Conservation (phyloP, 495 filamentous ascomycete genomes). For the Penicillium argentinense region DNA sequence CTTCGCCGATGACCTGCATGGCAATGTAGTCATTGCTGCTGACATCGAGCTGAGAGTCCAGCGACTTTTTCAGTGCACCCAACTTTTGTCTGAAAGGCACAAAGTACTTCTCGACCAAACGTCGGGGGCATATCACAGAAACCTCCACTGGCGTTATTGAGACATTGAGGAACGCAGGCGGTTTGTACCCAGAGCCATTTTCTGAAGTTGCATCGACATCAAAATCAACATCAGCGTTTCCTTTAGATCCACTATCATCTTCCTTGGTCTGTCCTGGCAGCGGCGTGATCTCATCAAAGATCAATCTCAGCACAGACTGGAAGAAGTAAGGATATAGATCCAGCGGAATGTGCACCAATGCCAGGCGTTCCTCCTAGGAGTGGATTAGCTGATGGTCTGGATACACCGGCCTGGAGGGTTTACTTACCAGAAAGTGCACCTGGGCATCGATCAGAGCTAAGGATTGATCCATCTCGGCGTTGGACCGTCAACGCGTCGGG, state of each 20-base stretch:
- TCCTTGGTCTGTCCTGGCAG: conserved; percentile 25
- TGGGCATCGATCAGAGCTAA: conserved; percentile 53
- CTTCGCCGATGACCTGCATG: conserved; percentile 83
- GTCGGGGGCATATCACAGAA: conserved; percentile 81
- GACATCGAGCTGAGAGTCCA: conserved; percentile 60
- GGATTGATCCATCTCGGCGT: conserved; percentile 40
- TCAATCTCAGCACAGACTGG: conserved; percentile 78
- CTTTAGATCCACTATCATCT: conserved; percentile 22
- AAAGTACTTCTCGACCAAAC: conserved; percentile 72
- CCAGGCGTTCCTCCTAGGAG: conserved; percentile 80
- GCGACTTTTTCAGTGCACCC: conserved; percentile 25
- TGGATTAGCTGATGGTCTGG: background rate
- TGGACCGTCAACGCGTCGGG: background rate
- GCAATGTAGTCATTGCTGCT: conserved; percentile 83
- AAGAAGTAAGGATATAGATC: conserved; percentile 77
- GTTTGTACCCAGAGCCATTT: conserved; percentile 37
- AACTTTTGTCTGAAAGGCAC: conserved; percentile 60
- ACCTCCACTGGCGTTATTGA: conserved; percentile 91
- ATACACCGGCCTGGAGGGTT: background rate
- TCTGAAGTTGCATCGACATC: conserved; percentile 28
- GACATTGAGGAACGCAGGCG: conserved; percentile 85
- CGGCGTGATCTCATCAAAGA: conserved; percentile 61
- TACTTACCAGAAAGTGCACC: conserved; percentile 57
- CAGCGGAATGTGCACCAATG: conserved; percentile 88
- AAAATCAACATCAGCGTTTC: conserved; percentile 26